Evolutionary conservation across 2,329 filamentous ascomycete species (phyloP).

Genomic region (Orbilia quercus): DNA sequence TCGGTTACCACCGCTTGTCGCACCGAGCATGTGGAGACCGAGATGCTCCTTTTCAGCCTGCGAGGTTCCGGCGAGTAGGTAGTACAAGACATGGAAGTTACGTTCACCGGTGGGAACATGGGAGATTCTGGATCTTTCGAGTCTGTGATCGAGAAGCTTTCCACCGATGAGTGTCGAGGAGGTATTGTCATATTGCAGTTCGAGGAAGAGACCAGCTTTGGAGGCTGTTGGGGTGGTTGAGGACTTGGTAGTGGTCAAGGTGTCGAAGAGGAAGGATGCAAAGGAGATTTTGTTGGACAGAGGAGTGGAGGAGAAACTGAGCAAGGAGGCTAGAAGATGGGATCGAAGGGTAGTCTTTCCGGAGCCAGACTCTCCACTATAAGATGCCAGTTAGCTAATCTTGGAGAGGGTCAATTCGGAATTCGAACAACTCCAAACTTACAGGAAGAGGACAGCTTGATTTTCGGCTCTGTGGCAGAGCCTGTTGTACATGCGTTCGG

Average conservation of each 20-base stretch:
- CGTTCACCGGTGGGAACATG: constrained; percentile 94
- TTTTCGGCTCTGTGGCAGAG: constrained; percentile 90
- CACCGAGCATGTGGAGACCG: constrained; percentile 72
- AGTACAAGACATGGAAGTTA: constrained; percentile 96
- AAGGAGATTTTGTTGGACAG: constrained; percentile 92
- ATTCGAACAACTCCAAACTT: constrained; percentile 57
- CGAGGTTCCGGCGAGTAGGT: constrained; percentile 91
- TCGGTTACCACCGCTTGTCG: constrained; percentile 67
- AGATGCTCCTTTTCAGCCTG: constrained; percentile 89
- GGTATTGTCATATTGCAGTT: constrained; percentile 94
- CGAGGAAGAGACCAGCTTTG: constrained; percentile 93
- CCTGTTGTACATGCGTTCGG: constrained; percentile 83
- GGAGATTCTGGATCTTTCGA: constrained; percentile 90
- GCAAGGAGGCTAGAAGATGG: constrained; percentile 84
- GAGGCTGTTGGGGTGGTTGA: constrained; percentile 94
- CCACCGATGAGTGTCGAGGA: constrained; percentile 91
- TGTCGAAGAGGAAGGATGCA: constrained; percentile 94
- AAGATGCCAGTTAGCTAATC: constrained; percentile 22
- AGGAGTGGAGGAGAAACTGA: constrained; percentile 90
- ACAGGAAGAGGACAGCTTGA: constrained; percentile 93
- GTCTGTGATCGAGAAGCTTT: constrained; percentile 90
- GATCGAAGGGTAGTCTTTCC: constrained; percentile 95
- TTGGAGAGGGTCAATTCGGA: constrained; percentile 2
- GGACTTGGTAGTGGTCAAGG: constrained; percentile 95
- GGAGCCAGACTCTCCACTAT: constrained; percentile 90